Evolutionary conservation across 2,329 filamentous ascomycete species (phyloP), one percentile per base, ranked within the genome.

Genomic region (Calonectria pseudoreteaudii): DNA sequence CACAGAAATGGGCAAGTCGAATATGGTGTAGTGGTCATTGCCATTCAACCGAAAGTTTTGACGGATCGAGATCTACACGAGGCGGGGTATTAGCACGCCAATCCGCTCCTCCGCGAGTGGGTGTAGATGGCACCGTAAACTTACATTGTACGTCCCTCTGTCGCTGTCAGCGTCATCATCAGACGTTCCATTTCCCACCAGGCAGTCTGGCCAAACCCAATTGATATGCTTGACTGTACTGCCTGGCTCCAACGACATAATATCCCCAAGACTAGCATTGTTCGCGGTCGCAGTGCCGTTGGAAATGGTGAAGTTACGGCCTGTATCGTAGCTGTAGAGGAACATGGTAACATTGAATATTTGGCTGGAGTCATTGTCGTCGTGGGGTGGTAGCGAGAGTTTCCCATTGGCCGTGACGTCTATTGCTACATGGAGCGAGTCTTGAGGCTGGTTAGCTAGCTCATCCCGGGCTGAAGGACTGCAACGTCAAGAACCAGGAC

Each of bases 181-280:
- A 31, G 88, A 86, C 76, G 88, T 82, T 3, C 91, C 91, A 65
- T 92, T 85, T 23, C 93, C 93, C 3, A 91, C 90, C 0, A 94
- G 86, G 78, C 93, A 94, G 72, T 90, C 88, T 0, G 93, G 93
- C 93, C 93, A 94, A 26, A 90, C 86, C 91, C 93, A 94, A 80
- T 92, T 92, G 74, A 94, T 88, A 80, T 94, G 93, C 81, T 94
- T 94, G 53, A 94, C 93, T 0, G 93, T 94, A 80, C 92, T 93
- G 4, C 90, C 89, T 0, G 88, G 83, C 80, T 94, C 92, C 75
- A 93, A 90, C 34, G 84, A 82, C 86, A 94, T 89, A 69, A 94
- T 92, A 65, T 92, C 86, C 82, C 77, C 78, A 16, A 80, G 56
- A 53, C 89, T 92, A 10, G 88, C 89, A 67, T 88, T 87, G 70